Evolutionary conservation across 1,284 basidiomycete species (phyloP), one percentile per base, ranked within the genome.

Genomic region (Papiliotrema laurentii): DNA sequence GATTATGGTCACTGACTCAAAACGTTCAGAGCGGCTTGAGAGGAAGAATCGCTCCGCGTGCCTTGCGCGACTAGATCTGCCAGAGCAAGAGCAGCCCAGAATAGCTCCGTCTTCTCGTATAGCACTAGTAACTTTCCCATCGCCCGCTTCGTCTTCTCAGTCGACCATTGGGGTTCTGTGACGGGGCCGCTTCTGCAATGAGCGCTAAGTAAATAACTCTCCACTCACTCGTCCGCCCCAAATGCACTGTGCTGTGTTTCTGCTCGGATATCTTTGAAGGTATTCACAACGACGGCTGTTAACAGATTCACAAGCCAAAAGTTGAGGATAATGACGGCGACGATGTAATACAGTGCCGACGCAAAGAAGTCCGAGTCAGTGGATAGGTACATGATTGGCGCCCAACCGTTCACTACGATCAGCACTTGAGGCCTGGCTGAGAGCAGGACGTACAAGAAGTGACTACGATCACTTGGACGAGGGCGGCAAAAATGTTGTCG

Each of bases 281-380:
- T 91, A 69, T 92, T 90, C 37, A 92, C 92, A 60, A 97, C 96
- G 37, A 97, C 93, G 26, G 93, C 94, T 51, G 97, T 90, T 69
- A 97, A 89, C 51, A 96, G 74, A 69, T 96, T 94, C 77, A 94
- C 86, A 49, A 97, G 77, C 89, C 90, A 94, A 66, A 93, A 89
- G 71, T 94, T 93, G 58, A 94, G 79, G 10, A 94, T 80, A 55
- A 94, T 76, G 53, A 92, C 77, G 50, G 84, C 85, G 47, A 86
- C 74, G 59, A 97, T 86, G 76, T 92, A 97, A 75, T 91, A 97
- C 55, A 92, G 76, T 59, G 82, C 86, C 0, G 91, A 90, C 6
- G 85, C 74, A 65, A 88, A 90, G 73, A 87, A 94, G 68, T 98
- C 94, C 2, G 93, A 80, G 61, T 93, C 89, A 73, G 97, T 89